Evolutionary conservation across 139 green algal species (phyloP).

Genomic region (Tetradesmus lagerheimii): DNA sequence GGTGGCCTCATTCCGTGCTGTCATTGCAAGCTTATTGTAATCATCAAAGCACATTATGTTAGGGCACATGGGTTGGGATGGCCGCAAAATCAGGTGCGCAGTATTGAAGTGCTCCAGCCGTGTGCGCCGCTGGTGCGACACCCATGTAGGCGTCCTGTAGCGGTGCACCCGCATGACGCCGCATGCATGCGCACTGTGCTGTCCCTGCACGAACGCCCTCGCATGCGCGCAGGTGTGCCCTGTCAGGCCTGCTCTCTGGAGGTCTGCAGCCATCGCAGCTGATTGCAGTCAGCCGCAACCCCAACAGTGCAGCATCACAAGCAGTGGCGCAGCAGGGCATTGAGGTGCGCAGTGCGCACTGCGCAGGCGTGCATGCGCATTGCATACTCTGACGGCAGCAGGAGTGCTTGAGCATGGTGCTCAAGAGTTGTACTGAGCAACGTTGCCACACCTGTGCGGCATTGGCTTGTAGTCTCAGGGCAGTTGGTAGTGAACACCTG

Average conservation of each 20-base stretch:
- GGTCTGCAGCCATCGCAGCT: slow-evolving; percentile 30
- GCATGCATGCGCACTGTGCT: neutral
- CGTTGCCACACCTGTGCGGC: too few species aligned
- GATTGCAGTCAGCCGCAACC: slow-evolving; percentile 48
- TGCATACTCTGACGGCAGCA: neutral
- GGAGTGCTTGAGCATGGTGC: neutral
- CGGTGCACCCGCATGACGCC: neutral
- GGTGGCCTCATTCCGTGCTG: too few species aligned
- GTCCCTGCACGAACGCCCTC: neutral
- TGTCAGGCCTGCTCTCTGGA: slow-evolving; percentile 31
- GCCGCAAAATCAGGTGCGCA: too few species aligned
- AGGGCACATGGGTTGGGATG: too few species aligned
- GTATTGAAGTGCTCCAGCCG: neutral
- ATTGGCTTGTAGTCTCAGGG: too few species aligned
- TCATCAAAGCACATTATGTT: too few species aligned
- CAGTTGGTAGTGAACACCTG: too few species aligned
- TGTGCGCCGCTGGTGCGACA: too few species aligned
- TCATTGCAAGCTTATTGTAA: too few species aligned
- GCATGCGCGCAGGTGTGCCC: neutral
- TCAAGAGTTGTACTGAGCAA: neutral
- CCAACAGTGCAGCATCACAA: slow-evolving; percentile 10
- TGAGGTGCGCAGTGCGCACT: neutral
- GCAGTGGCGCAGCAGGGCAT: slow-evolving; percentile 37
- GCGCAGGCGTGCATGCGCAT: neutral
- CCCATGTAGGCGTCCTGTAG: neutral